Percentiles rank a stretch among this genome's conserved stretches.
Conservation (phyloP, 192 early-diverging fungal genomes). For the Rhizophagus prolifer region DNA sequence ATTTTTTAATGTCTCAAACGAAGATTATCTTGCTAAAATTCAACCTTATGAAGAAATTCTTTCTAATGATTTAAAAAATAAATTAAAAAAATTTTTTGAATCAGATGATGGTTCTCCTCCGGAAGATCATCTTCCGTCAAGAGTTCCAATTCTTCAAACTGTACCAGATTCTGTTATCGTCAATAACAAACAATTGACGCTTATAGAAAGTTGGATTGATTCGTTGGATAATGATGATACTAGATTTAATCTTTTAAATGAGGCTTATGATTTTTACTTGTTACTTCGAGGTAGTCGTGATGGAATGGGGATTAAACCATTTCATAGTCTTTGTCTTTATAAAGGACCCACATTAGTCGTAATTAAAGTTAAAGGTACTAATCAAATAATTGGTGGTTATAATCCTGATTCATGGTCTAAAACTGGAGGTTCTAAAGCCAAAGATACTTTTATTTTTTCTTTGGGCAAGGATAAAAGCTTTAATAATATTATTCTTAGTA, state of each 20-base stretch:
- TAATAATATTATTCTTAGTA: slow-evolving; percentile 33
- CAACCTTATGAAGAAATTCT: not conserved
- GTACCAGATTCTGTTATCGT: not conserved
- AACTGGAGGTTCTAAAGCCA: not conserved
- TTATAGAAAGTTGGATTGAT: slow-evolving; percentile 8
- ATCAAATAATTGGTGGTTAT: slow-evolving; percentile 18
- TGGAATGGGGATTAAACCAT: not conserved
- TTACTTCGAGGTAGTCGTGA: not conserved
- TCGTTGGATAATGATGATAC: not conserved
- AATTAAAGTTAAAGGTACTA: not conserved
- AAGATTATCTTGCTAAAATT: not conserved
- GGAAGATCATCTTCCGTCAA: not conserved
- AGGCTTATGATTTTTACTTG: not conserved
- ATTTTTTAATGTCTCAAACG: not conserved
- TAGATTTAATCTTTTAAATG: not conserved
- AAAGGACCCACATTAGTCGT: not conserved
- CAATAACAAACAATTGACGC: not conserved
- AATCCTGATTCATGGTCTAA: not conserved
- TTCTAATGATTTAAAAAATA: not conserved
- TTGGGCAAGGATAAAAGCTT: not conserved
- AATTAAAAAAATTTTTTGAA: not conserved
- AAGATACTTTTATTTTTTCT: slow-evolving; percentile 15
- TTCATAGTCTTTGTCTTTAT: not conserved
- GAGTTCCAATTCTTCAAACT: not conserved
- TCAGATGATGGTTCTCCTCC: not conserved